phyloP scores from a whole-genome alignment of 176 grass and related monocot genomes.

The Lolium rigidum region DNA sequence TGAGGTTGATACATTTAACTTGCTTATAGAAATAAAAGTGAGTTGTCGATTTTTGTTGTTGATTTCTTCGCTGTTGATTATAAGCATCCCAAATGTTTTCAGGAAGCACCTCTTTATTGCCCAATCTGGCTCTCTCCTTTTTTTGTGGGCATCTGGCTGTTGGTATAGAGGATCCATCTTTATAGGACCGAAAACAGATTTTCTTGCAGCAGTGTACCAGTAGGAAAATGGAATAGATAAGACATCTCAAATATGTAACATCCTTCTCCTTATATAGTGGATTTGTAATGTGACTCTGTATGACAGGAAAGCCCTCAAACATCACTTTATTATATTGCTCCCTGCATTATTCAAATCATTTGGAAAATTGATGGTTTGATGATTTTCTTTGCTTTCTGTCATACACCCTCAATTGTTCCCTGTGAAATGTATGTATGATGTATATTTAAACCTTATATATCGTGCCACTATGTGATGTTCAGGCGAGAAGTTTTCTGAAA shows the following conservation, averaged over 20 bases:
- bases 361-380: background rate
- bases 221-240: background rate
- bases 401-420: background rate
- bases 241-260: background rate
- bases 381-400: background rate
- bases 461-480: constrained; percentile 18
- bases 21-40: background rate
- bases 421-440: background rate
- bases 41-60: background rate
- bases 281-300: background rate
- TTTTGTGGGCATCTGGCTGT: background rate
- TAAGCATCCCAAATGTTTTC: background rate
- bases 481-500: constrained; percentile 99
- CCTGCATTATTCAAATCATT: background rate
- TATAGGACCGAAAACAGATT: constrained; percentile 6
- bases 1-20: constrained; percentile 13
- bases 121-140: background rate
- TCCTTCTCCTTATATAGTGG: background rate
- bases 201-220: background rate
- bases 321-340: background rate
- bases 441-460: background rate
- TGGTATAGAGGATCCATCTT: background rate
- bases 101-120: background rate
- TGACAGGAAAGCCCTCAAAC: background rate
- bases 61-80: background rate